phyloP scores from a whole-genome alignment of 352 stramenopile genomes.

The Globisporangium radiosum region DNA sequence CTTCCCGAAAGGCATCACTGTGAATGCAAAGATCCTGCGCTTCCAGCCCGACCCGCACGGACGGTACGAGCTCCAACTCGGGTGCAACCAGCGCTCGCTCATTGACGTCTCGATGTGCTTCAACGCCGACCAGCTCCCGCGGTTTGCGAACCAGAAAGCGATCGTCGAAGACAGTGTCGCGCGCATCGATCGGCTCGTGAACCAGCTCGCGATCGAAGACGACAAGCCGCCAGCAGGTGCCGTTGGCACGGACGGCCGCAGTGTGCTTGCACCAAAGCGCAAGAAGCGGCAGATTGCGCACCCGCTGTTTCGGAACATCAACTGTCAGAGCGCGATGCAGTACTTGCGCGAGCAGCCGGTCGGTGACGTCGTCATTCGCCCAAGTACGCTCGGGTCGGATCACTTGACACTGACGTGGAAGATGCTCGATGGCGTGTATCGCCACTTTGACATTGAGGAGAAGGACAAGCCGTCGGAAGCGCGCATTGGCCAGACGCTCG shows the following conservation, averaged over 20 bases:
- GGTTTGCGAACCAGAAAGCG: slow-evolving; percentile 42
- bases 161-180: slow-evolving; percentile 63
- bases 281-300: slow-evolving; percentile 88
- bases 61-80: slow-evolving; percentile 69
- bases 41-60: slow-evolving; percentile 71
- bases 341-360: slow-evolving; percentile 70
- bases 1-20: slow-evolving; percentile 82
- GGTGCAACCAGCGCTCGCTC: slow-evolving; percentile 67
- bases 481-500: slow-evolving; percentile 68
- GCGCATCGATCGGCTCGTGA: slow-evolving; percentile 72
- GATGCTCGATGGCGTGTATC: slow-evolving; percentile 81
- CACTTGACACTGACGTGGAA: slow-evolving; percentile 88
- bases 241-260: slow-evolving; percentile 11
- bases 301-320: slow-evolving; percentile 84
- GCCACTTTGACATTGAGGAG: slow-evolving; percentile 85
- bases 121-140: slow-evolving; percentile 45
- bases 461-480: slow-evolving; percentile 84
- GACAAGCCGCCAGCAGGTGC: slow-evolving; percentile 40
- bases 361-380: slow-evolving; percentile 82
- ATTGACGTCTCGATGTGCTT: slow-evolving; percentile 75
- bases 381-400: slow-evolving; percentile 74
- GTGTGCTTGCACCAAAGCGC: slow-evolving; percentile 29
- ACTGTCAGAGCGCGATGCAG: slow-evolving; percentile 76
- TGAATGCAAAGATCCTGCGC: slow-evolving; percentile 77
- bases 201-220: slow-evolving; percentile 65